phyloP scores from a whole-genome alignment of 208 protist genomes.

The Leishmania tarentolae region DNA sequence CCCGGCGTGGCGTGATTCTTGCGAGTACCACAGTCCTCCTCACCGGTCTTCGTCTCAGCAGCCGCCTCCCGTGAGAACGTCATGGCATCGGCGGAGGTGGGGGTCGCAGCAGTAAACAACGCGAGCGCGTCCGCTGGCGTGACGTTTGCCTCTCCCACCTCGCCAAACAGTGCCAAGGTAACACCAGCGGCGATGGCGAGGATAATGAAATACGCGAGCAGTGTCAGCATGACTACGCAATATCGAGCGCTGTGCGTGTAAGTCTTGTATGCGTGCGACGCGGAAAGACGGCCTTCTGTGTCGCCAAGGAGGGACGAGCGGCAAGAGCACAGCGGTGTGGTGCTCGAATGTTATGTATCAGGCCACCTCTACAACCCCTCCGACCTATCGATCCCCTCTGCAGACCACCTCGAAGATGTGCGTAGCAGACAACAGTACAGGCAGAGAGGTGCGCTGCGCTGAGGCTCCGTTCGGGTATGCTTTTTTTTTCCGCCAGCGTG shows the following conservation, averaged over 20 bases:
- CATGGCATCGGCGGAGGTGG: background rate
- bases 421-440: background rate
- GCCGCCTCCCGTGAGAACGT: background rate
- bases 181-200: slow-evolving; percentile 32
- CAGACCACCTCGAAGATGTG: background rate
- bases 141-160: slow-evolving; percentile 12
- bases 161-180: slow-evolving; percentile 47
- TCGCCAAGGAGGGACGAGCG: background rate
- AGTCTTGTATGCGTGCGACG: background rate
- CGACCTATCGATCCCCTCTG: background rate
- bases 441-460: background rate
- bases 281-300: background rate
- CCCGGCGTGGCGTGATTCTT: background rate
- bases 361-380: background rate
- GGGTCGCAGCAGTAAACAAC: slow-evolving; percentile 29
- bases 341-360: background rate
- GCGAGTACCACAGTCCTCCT: background rate
- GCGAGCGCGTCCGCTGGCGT: slow-evolving; percentile 20
- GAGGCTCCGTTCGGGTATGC: background rate
- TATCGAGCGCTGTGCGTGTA: background rate
- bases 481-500: background rate
- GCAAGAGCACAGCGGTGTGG: background rate
- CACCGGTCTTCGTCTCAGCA: background rate
- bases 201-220: slow-evolving; percentile 52
- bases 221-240: slow-evolving; percentile 16